Percentiles rank a stretch among this genome's conserved stretches.
Evolutionary conservation across 495 filamentous ascomycete genomes (phyloP).

Genomic region (Hyphodiscus hymeniophilus): DNA sequence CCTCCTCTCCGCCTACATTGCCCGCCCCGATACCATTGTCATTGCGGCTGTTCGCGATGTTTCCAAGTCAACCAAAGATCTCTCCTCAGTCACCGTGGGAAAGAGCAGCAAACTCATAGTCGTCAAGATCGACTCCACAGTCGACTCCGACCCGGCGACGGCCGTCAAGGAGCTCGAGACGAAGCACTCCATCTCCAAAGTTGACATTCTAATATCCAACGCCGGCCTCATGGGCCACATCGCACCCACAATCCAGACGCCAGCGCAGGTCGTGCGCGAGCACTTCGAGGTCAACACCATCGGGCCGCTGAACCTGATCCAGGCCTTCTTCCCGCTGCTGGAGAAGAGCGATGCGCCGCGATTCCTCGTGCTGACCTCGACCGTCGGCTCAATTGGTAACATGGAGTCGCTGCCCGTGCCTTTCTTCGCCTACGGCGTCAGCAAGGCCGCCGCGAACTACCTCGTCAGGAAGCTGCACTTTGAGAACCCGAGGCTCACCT

Average conservation of each 20-base stretch:
- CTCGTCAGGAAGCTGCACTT: conserved; percentile 29
- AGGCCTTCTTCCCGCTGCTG: conserved; percentile 32
- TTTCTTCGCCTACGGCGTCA: conserved; percentile 28
- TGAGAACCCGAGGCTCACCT: conserved; percentile 26
- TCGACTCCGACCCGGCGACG: conserved; percentile 22
- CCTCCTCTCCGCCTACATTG: conserved; percentile 30
- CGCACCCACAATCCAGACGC: conserved; percentile 20
- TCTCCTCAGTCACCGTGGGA: conserved; percentile 25
- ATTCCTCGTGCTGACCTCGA: conserved; percentile 31
- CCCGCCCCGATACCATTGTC: conserved; percentile 36
- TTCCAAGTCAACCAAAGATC: conserved; percentile 12
- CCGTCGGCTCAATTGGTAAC: conserved; percentile 22
- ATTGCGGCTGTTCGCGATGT: conserved; percentile 38
- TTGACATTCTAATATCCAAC: conserved; percentile 46
- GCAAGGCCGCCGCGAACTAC: conserved; percentile 33
- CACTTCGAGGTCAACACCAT: conserved; percentile 34
- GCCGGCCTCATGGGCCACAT: conserved; percentile 28
- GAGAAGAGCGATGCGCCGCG: conserved; percentile 24
- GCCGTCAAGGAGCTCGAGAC: conserved; percentile 25
- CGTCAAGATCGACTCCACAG: conserved; percentile 36
- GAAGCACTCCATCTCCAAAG: conserved; percentile 23
- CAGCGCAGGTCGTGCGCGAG: conserved; percentile 24
- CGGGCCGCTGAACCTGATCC: conserved; percentile 30
- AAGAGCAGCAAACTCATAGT: conserved; percentile 29
- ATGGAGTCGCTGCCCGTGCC: conserved; percentile 19